A percentile compares a stretch with the other conserved stretches of the same genome.
Conservation (phyloP, 2,329 filamentous ascomycete genomes). For the Torrubiellomyces zombiae region DNA sequence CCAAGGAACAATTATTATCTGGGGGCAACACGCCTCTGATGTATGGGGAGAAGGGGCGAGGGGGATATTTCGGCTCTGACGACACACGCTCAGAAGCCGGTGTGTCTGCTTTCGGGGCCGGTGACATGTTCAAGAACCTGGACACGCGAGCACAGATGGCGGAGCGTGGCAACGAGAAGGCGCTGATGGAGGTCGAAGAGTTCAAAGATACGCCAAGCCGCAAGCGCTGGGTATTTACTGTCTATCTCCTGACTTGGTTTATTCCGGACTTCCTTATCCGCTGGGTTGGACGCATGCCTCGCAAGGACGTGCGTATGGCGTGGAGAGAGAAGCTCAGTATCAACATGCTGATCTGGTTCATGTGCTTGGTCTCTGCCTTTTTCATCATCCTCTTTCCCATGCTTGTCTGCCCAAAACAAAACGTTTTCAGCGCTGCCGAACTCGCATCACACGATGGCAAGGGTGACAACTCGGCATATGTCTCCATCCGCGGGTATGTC, state of each 20-base stretch:
- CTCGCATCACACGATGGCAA: slow-evolving; percentile 60
- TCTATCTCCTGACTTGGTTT: slow-evolving; percentile 72
- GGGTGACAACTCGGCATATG: slow-evolving; percentile 43
- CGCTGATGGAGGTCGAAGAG: slow-evolving; percentile 80
- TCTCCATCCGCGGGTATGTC: slow-evolving; percentile 76
- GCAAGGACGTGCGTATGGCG: slow-evolving; percentile 80
- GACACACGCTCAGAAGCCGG: slow-evolving; percentile 86
- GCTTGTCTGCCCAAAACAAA: slow-evolving; percentile 79
- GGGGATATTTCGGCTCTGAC: slow-evolving; percentile 68
- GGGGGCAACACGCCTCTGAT: slow-evolving; percentile 37
- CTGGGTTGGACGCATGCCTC: slow-evolving; percentile 64
- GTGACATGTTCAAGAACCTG: slow-evolving; percentile 96
- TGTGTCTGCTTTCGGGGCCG: slow-evolving; percentile 73
- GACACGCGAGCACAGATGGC: slow-evolving; percentile 90
- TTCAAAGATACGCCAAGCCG: slow-evolving; percentile 60
- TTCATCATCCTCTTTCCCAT: slow-evolving; percentile 79
- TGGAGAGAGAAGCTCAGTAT: slow-evolving; percentile 98
- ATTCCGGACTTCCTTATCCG: slow-evolving; percentile 73
- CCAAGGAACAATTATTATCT: slow-evolving; percentile 42
- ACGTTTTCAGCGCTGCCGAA: slow-evolving; percentile 71
- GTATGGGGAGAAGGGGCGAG: slow-evolving; percentile 60
- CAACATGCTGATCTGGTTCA: slow-evolving; percentile 92
- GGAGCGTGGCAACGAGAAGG: slow-evolving; percentile 83
- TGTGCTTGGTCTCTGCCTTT: slow-evolving; percentile 63
- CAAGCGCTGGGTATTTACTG: slow-evolving; percentile 78